Base-by-base conservation (phyloP, 495 filamentous ascomycete genomes). In the Penicillium desertorum region DNA sequence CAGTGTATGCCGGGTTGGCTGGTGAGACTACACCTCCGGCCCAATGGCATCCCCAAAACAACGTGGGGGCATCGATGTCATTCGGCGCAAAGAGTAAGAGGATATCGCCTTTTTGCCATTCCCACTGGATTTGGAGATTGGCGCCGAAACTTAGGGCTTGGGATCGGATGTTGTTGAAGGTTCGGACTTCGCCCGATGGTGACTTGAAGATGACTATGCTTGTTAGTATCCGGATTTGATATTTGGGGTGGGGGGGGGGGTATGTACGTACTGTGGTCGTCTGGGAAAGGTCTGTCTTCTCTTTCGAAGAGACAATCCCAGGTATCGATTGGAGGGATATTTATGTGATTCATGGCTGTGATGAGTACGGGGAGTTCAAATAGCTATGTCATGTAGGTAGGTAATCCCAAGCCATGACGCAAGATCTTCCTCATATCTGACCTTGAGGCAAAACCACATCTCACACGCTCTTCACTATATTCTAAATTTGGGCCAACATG, bases 1-100 rank as follows among this genome's bases (percentile, higher is more conserved):
- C 79, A 3, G 85, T 90, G 66, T 95, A 94, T 8, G 78, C 78
- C 19, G 92, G 90, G 68, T 96, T 96, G 5, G 89, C 88, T 0
- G 91, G 87, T n/a, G 84, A 88, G 23, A 88, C 27, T 70, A 42
- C 85, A 73, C 89, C 92, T 41, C 90, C 91, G 0, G 89, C 84
- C 82, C 86, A 94, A 57, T 85, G 82, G 14, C 79, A 76, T n/a
- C 90, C 92, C 79, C 88, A 91, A 57, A 76, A 86, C 37, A 92
- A 69, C 1, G 75, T 62, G 14, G 86, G 79, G 19, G 80, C 78
- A 63, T 91, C 86, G 58, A 91, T 82, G 53, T 75, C 80, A 60
- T 91, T 94, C 22, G 88, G 83, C 1, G 83, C 78, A 64, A 80
- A 82, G 43, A 90, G 62, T 1, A 76, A 78, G 27, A 29, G 27